Evolutionary conservation across 2,329 filamentous ascomycete genomes (phyloP), one percentile per base, ranked within the genome.

Genomic region (Fusarium torreyae): DNA sequence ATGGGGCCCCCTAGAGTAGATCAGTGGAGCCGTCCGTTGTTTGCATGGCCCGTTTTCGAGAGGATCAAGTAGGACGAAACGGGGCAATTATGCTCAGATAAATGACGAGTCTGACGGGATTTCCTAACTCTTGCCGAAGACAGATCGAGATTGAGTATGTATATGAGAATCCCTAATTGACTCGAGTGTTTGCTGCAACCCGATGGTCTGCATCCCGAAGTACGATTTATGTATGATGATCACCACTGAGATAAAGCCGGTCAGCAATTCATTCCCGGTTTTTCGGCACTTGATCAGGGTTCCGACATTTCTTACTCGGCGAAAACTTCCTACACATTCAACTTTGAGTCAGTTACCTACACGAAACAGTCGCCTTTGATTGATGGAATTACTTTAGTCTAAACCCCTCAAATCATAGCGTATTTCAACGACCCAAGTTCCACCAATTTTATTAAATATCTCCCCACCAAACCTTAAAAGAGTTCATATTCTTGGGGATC

Each of bases 231-330:
- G 20, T 20, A 7, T 33, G 34, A 33, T 38, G 20, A 44, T 24
- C 36, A 54, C 17, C 28, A 24, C 9, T n/a, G 17, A 20, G 6
- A 17, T 28, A 8, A 20, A 36, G 18, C 31, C 22, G 26, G 18
- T 17, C 44, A 24, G n/a, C 15, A 31, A 17, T 18, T 18, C 26
- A 20, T 20, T 33, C 28, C 28, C 28, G 15, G 10, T 13, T 33
- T 36, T 26, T 43, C 53, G 62, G 62, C 20, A 59, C 31, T 60
- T 53, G 10, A 59, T 65, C 53, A 48, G 14, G 44, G 42, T 59
- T 22, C 60, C 45, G 62, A 65, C 43, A 3, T 39, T 45, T 34
- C 17, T 22, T 13, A 40, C 39, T 64, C 31, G 9, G 22, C 17
- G 17, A 63, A 56, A 13, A 8, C n/a, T 44, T 20, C 26, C 18